Base-by-base conservation (phyloP, 306 rosid species). In the Dicorynia guianensis region DNA sequence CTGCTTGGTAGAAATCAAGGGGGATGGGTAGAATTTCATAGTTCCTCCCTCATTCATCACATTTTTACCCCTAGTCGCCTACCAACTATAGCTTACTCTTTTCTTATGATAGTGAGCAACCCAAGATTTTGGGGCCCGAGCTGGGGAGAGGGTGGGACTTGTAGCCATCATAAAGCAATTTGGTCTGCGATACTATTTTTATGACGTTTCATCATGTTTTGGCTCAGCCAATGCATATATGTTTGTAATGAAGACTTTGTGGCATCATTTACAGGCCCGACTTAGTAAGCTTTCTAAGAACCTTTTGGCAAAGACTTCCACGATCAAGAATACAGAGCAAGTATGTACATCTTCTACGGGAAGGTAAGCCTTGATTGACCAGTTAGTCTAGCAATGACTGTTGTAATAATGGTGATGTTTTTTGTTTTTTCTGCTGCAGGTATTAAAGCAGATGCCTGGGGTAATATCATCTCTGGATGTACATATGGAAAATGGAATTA, bases 391-490 rank as follows among this genome's bases (percentile, higher is more conserved):
- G 54, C 71, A 9, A 17, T 7, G 19, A 34, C 30, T 63, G 69
- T 65, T 63, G 69, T 65, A 18, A 44, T 35, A 3, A 42, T 36
- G 15, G 49, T 58, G n/a, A 42, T 55, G 47, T 40, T 75, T 63
- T 11, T 62, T 60, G 18, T 63, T n/a, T 72, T 52, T 72, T 83
- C 50, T 76, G 68, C 73, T 82, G 81, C 85, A 95, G 97, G 80
- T 90, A 64, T 85, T 95, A 70, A 83, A 82, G 85, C 97, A 90
- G 85, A 86, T 95, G 89, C 99, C 99, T 12, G 64, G 72, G 39
- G 97, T 95, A 15, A 86, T 95, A 82, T 92, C 97, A 57, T 81
- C 93, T 39, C 76, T 92, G 6, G 97, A 95, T 89, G 99, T 89
- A 47, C 81, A 92, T 61, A 87, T 87, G 89, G 99, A 92, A 68